Evolutionary conservation across 169 alveolate species (phyloP), one percentile per base, ranked within the genome.

Genomic region (Plasmodium cynomolgi): DNA sequence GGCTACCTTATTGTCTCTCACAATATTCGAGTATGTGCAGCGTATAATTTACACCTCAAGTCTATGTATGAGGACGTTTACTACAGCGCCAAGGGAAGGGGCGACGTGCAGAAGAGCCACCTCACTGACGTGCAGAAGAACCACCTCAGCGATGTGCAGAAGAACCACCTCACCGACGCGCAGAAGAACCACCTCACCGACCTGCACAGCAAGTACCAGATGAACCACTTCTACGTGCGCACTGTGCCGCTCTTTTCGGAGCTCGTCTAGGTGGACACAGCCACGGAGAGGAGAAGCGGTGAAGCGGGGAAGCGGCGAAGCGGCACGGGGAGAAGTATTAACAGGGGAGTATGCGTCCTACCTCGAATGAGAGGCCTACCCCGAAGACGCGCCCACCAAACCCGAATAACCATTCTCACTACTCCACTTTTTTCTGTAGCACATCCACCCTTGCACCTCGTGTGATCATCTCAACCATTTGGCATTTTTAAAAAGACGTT

Each of bases 211-310:
- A 86, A 86, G 71, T 86, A 86, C 81, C 93, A 75, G 81, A 62
- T 62, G 6, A 86, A 86, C 68, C 31, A 31, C 81, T 86, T 86
- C 68, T 86, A 86, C 72, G 62, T 75, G n/a, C 50, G 68, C 58
- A 86, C 44, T 5, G 44, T 86, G 56, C 93, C 93, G 26, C 85
- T 86, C 44, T 86, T 86, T 86, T 86, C 93, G 83, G 85, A 86
- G 72, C 41, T 86, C 58, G 41, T 73, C 37, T 83, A 83, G 56
- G 29, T 13, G 58, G 15, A 2, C 56, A 7, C n/a, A 0, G 17
- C 47, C 47, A 39, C 47, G 0, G n/a, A 47, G 6, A 47, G n/a
- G n/a, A n/a, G n/a, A n/a, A n/a, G n/a, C n/a, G n/a, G n/a, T n/a
- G n/a, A n/a, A n/a, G n/a, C n/a, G n/a, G n/a, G n/a, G n/a, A n/a